Conservation (phyloP, 2,329 filamentous ascomycete species). For the Fusarium vanettenii region DNA sequence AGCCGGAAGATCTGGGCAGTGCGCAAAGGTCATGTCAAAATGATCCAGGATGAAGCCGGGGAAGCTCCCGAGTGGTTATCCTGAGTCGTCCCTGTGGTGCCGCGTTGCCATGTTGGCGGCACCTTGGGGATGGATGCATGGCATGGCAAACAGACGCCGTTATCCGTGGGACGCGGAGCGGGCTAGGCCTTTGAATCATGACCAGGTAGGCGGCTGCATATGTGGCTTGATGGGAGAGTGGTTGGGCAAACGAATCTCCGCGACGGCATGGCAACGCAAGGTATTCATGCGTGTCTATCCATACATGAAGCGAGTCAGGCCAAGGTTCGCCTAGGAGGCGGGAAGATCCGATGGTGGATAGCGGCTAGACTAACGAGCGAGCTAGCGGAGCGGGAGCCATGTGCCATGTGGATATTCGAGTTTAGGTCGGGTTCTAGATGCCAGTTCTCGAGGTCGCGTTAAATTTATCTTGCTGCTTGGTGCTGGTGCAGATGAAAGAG, state of each 20-base stretch:
- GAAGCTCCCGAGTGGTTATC: constrained; percentile 32
- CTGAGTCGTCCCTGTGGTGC: constrained; percentile 7
- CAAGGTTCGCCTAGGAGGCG: constrained; percentile 3
- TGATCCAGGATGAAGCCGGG: constrained; percentile 7
- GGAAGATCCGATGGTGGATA: constrained; percentile 13
- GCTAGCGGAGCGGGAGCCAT: constrained; percentile 6
- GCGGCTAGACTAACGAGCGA: background rate
- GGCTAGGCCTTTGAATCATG: background rate
- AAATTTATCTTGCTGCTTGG: background rate
- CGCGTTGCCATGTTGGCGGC: constrained; percentile 20
- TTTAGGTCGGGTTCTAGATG: background rate
- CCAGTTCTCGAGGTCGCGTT: background rate
- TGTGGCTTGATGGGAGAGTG: constrained; percentile 14
- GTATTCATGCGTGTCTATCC: constrained; percentile 17
- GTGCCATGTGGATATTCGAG: constrained; percentile 5
- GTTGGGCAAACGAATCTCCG: background rate
- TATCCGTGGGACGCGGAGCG: constrained; percentile 3
- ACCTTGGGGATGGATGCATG: background rate
- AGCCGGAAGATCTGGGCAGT: background rate
- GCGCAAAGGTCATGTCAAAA: constrained; percentile 5
- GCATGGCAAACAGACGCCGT: constrained; percentile 1
- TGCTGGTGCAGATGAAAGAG: background rate
- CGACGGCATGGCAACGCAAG: constrained; percentile 8
- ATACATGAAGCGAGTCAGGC: constrained; percentile 4
- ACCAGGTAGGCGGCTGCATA: constrained; percentile 12